These are phyloP conservation scores for Mycena amicta DNA, from an alignment of 768 basidiomycete genomes.

Conservation along the genomic window DNA sequence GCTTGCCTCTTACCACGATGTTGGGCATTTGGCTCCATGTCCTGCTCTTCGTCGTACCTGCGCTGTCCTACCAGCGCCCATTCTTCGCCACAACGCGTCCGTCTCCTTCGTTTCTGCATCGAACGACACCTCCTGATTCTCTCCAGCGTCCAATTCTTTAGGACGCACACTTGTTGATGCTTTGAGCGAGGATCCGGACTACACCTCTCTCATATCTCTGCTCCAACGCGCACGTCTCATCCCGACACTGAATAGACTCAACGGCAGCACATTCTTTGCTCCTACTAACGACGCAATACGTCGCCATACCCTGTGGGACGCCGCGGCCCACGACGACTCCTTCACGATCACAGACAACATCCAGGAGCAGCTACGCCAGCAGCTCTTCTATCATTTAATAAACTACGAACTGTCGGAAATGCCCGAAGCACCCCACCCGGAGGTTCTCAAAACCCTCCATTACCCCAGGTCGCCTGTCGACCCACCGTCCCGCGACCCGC, in stretches of 20 bases:
- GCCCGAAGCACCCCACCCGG: constrained; percentile 39
- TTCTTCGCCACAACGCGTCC: constrained; percentile 23
- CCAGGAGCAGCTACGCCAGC: constrained; percentile 81
- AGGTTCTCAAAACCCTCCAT: constrained; percentile 63
- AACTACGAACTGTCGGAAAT: constrained; percentile 70
- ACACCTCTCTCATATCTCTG: constrained; percentile 70
- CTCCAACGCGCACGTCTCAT: constrained; percentile 86
- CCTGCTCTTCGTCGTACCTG: constrained; percentile 25
- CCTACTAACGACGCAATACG: constrained; percentile 92
- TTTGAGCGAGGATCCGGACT: constrained; percentile 76
- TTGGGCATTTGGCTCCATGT: constrained; percentile 6
- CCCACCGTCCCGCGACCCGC: constrained; percentile 66
- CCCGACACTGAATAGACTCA: constrained; percentile 87
- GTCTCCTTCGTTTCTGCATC: too few species aligned
- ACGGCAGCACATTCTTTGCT: constrained; percentile 85
- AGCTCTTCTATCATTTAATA: constrained; percentile 91
- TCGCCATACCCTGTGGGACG: constrained; percentile 47
- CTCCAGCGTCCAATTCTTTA: too few species aligned
- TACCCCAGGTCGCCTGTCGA: constrained; percentile 66
- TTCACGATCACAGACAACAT: constrained; percentile 69
- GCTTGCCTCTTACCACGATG: constrained; percentile 12
- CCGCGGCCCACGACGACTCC: constrained; percentile 41
- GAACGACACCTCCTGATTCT: constrained; percentile 36
- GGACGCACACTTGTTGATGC: constrained; percentile 74
- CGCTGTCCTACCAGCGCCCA: constrained; percentile 20